Conservation (phyloP, 768 basidiomycete species). For the Boletus pseudopeckii region DNA sequence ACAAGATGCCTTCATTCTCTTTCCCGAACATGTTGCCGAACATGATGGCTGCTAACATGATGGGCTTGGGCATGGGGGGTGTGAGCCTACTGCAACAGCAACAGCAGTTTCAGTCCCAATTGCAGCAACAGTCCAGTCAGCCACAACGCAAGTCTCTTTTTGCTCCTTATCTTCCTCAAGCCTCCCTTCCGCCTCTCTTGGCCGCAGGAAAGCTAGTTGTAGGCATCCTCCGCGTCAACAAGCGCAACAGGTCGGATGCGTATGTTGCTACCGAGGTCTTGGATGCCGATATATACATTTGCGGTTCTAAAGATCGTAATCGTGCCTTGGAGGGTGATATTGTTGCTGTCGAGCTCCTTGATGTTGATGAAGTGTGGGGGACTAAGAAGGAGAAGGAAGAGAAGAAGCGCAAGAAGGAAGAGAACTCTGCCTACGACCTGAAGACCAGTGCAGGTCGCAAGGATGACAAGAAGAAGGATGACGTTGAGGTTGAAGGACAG, state of each 20-base stretch:
- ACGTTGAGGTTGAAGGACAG: constrained; percentile 99
- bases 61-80: constrained; percentile 81
- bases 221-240: constrained; percentile 95
- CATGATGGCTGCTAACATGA: constrained; percentile 96
- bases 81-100: constrained; percentile 71
- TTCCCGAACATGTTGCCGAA: constrained; percentile 98
- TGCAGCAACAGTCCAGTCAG: constrained; percentile 88
- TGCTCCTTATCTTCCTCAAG: constrained; percentile 97
- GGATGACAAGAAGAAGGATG: constrained; percentile 99
- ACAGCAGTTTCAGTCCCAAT: constrained; percentile 85
- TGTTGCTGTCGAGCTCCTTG: constrained; percentile 94
- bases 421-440: constrained; percentile 91
- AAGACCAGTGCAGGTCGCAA: constrained; percentile 73
- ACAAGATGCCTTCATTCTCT: constrained; percentile 96
- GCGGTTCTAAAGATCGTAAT: constrained; percentile 98
- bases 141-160: constrained; percentile 98
- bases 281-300: constrained; percentile 98
- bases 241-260: constrained; percentile 96
- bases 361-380: constrained; percentile 97
- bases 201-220: constrained; percentile 97
- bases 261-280: constrained; percentile 98
- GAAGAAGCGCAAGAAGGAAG: constrained; percentile 99
- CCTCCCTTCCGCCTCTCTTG: constrained; percentile 92
- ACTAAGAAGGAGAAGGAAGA: constrained; percentile 99
- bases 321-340: constrained; percentile 98